Evolutionary conservation across 2,329 filamentous ascomycete genomes (phyloP).

Genomic region (Monilinia polystroma): DNA sequence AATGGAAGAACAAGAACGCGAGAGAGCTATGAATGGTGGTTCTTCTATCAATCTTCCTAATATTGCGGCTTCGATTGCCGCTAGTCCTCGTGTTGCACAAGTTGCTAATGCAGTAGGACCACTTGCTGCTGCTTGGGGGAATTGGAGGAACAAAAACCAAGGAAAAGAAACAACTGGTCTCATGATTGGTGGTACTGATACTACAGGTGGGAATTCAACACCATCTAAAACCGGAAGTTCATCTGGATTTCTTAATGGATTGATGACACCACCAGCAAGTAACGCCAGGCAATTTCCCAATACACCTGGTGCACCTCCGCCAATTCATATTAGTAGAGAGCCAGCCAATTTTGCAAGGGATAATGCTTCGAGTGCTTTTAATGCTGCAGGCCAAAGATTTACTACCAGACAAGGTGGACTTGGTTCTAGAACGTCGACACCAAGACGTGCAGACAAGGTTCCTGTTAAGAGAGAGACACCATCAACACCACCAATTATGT

Average conservation of each 20-base stretch:
- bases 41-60: constrained; percentile 69
- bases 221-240: constrained; percentile 41
- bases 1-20: constrained; percentile 96
- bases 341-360: constrained; percentile 46
- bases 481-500: constrained; percentile 61
- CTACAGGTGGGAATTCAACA: constrained; percentile 27
- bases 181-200: constrained; percentile 23
- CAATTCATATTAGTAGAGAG: constrained; percentile 38
- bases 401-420: constrained; percentile 47
- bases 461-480: constrained; percentile 42
- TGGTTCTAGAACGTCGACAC: constrained; percentile 34
- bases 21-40: constrained; percentile 73
- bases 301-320: constrained; percentile 33
- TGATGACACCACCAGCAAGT: constrained; percentile 79
- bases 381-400: constrained; percentile 58
- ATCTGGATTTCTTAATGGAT: constrained; percentile 69
- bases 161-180: constrained; percentile 42
- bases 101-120: constrained; percentile 79
- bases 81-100: constrained; percentile 76
- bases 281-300: constrained; percentile 45
- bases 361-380: constrained; percentile 52
- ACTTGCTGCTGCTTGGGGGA: constrained; percentile 89
- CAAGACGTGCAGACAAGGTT: constrained; percentile 45
- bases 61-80: constrained; percentile 66
- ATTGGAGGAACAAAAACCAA: constrained; percentile 67